Evolutionary conservation across 768 basidiomycete species (phyloP).

Genomic region (Lepiota brunneoincarnata): DNA sequence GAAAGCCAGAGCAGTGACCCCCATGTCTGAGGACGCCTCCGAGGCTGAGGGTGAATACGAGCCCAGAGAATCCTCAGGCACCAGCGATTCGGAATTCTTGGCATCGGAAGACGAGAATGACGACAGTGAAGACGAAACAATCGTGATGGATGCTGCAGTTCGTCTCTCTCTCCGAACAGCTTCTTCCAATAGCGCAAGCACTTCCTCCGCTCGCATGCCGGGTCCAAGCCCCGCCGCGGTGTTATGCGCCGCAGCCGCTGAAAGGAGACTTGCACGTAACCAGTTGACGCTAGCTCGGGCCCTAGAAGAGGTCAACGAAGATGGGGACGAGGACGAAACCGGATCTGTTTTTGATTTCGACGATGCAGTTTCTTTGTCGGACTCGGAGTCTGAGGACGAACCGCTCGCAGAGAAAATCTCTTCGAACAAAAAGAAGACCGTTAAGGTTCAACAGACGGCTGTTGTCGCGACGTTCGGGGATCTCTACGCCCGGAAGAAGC

Average conservation of each 20-base stretch:
- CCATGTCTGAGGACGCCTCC: slow-evolving; percentile 26
- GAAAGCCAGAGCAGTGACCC: slow-evolving; percentile 28
- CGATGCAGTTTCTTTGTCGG: too few species aligned
- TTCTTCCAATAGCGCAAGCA: slow-evolving; percentile 28
- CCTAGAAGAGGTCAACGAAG: slow-evolving; percentile 19
- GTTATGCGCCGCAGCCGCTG: slow-evolving; percentile 50
- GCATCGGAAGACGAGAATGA: slow-evolving; percentile 38
- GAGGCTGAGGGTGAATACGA: slow-evolving; percentile 34
- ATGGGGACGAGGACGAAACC: slow-evolving; percentile 25
- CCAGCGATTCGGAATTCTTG: slow-evolving; percentile 62
- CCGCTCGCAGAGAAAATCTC: slow-evolving; percentile 31
- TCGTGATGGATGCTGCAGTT: slow-evolving; percentile 60
- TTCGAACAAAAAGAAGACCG: slow-evolving; percentile 13
- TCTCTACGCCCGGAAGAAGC: slow-evolving; percentile 21
- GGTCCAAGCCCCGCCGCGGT: slow-evolving; percentile 39
- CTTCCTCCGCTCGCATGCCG: slow-evolving; percentile 30
- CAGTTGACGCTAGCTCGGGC: slow-evolving; percentile 16
- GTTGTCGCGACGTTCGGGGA: slow-evolving; percentile 34
- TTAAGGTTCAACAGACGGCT: slow-evolving; percentile 16
- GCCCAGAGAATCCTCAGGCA: slow-evolving; percentile 47
- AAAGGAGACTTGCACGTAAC: slow-evolving; percentile 42
- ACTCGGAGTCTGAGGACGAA: slow-evolving; percentile 16
- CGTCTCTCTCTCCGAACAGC: slow-evolving; percentile 45
- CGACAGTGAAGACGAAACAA: slow-evolving; percentile 41
- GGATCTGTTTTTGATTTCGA: too few species aligned